A percentile compares a stretch with the other conserved stretches of the same genome.
Conservation (phyloP, 768 basidiomycete genomes). For the Amyloporia xantha region DNA sequence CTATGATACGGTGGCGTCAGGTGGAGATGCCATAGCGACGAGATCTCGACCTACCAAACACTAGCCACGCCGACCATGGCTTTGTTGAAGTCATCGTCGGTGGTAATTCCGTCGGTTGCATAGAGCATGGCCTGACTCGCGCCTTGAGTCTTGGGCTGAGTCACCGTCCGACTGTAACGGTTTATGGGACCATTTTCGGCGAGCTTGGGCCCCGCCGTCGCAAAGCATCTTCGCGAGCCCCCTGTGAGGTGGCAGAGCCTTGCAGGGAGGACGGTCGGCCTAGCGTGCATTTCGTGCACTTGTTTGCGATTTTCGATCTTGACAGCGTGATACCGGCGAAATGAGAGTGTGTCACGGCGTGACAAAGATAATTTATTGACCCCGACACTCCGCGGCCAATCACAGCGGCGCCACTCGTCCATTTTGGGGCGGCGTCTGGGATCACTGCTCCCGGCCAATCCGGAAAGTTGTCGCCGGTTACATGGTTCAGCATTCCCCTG, state of each 20-base stretch:
- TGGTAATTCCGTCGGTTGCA: constrained; percentile 88
- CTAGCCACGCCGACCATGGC: constrained; percentile 97
- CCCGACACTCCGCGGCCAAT: background rate
- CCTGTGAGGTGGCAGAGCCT: constrained; percentile 5
- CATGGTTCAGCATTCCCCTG: background rate
- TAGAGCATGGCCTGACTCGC: constrained; percentile 99
- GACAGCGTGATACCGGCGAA: background rate
- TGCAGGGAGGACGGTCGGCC: constrained; percentile 9
- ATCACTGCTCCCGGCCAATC: background rate
- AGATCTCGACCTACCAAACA: constrained; percentile 68
- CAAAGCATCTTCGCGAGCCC: constrained; percentile 11
- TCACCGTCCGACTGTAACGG: constrained; percentile 73
- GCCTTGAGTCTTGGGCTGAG: constrained; percentile 90
- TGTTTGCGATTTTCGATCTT: background rate
- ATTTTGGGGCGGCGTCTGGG: background rate
- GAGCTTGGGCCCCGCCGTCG: constrained; percentile 10
- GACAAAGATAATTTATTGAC: background rate
- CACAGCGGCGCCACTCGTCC: background rate
- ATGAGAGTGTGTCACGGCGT: too few species aligned
- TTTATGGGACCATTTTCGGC: constrained; percentile 35
- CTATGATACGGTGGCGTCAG: constrained; percentile 32
- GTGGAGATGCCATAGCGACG: constrained; percentile 6
- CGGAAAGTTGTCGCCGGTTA: background rate
- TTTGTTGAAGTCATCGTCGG: constrained; percentile 83
- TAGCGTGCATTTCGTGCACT: constrained; percentile 6